A percentile compares a stretch with the other conserved stretches of the same genome.
Conservation (phyloP, 2,329 filamentous ascomycete genomes). For the Phaeosphaeria sp. region DNA sequence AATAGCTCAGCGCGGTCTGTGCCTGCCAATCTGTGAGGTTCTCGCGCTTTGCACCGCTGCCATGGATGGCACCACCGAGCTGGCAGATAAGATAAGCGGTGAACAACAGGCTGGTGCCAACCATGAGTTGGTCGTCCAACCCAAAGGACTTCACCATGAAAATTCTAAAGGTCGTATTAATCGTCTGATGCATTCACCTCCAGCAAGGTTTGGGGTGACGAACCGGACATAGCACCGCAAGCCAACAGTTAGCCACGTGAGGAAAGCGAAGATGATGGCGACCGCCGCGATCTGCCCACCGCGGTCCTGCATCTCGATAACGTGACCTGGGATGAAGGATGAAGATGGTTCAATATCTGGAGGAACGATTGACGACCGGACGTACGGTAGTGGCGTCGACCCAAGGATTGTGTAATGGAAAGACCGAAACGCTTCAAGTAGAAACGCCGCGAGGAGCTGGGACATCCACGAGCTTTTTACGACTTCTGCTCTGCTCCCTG, state of each 20-base stretch:
- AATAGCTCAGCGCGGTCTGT: conserved; percentile 45
- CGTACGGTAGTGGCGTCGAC: not conserved
- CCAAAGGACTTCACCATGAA: conserved; percentile 48
- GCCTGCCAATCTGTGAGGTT: conserved; percentile 37
- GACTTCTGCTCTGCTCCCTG: not conserved
- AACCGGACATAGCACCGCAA: conserved; percentile 48
- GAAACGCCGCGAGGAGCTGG: not conserved
- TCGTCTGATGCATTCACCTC: not conserved
- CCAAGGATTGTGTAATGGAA: too few species aligned
- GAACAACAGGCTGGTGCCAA: conserved; percentile 46
- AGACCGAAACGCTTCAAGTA: not conserved
- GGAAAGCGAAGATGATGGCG: conserved; percentile 44
- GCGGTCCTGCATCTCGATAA: conserved; percentile 30
- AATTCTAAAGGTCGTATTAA: conserved; percentile 10
- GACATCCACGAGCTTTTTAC: not conserved
- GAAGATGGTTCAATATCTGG: not conserved
- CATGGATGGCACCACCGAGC: conserved; percentile 46
- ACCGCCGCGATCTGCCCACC: conserved; percentile 34
- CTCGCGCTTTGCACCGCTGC: conserved; percentile 43
- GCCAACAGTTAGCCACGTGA: conserved; percentile 47
- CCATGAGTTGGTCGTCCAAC: conserved; percentile 50
- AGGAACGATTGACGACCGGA: not conserved
- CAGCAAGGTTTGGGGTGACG: conserved; percentile 4
- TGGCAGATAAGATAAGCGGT: conserved; percentile 40
- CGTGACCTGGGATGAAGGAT: not conserved